Conservation (phyloP, 176 grass and related monocot genomes). For the Avena insularis region DNA sequence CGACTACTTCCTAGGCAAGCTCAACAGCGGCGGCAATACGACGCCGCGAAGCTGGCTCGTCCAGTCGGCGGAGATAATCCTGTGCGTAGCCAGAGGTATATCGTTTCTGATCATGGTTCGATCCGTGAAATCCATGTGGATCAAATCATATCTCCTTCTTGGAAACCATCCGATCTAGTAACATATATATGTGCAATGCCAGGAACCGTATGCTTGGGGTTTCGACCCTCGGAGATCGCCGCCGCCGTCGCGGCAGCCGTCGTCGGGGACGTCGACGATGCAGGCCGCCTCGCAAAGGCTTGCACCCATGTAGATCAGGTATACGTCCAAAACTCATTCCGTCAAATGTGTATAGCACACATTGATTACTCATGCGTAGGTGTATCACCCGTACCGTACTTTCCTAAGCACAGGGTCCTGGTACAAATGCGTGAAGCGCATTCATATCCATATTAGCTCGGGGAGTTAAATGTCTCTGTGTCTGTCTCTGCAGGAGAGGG, state of each 20-base stretch:
- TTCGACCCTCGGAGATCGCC: constrained; percentile 79
- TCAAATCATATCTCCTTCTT: neutral
- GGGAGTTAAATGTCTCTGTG: constrained; percentile 32
- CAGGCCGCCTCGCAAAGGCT: constrained; percentile 49
- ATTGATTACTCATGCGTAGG: constrained; percentile 7
- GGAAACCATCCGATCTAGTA: neutral
- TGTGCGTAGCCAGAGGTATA: constrained; percentile 68
- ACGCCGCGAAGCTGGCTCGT: constrained; percentile 42
- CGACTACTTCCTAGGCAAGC: constrained; percentile 74
- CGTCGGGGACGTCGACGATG: constrained; percentile 39
- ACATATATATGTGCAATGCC: neutral
- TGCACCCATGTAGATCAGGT: constrained; percentile 71
- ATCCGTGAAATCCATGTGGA: neutral
- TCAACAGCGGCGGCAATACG: constrained; percentile 42
- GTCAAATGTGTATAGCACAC: constrained; percentile 25
- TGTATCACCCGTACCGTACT: constrained; percentile 7
- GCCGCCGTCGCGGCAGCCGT: constrained; percentile 52
- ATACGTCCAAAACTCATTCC: neutral
- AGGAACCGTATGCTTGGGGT: constrained; percentile 67
- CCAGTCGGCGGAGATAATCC: constrained; percentile 60
- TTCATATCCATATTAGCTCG: constrained; percentile 33
- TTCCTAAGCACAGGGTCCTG: constrained; percentile 9
- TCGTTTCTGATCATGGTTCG: neutral
- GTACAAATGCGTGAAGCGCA: constrained; percentile 48
- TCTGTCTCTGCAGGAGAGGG: constrained; percentile 57